Base-by-base conservation (phyloP, 331 rosid genomes). In the Malus hybrid region DNA sequence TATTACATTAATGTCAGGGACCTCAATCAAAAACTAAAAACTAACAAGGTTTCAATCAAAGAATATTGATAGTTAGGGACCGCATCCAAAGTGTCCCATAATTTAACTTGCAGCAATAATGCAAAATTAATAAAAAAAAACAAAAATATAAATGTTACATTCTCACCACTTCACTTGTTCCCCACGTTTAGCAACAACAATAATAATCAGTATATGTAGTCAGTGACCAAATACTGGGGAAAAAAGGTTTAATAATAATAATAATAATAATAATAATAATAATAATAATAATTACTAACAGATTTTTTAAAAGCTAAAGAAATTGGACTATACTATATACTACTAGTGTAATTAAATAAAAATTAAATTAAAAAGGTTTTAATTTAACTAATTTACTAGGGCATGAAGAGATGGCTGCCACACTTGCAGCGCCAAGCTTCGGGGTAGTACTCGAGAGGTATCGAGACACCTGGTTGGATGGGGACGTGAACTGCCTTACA, bases 341-440 rank as follows among this genome's bases (percentile, higher is more conserved):
- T 58, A 7, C 46, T 62, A 28, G 69, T 72, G 60, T 73, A 73
- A 73, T 36, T 66, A 39, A 66, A n/a, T 30, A 63, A 5, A 56
- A 30, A 71, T 56, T 15, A 72, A 72, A 55, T 58, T 34, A 33
- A 26, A 32, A 52, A 10, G 22, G 26, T 30, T 22, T 26, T 29
- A 22, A 57, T 44, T 36, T 39, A 26, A 73, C 1, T 6, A 39
- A 8, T 22, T 57, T 63, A 39, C 80, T 76, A 93, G 46, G 98
- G 98, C 89, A 84, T 87, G 61, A 80, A 93, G 77, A 91, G 88
- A 80, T 88, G 83, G 78, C 84, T 85, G 74, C 95, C 94, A 72
- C 98, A 93, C 83, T 91, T 89, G 90, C 98, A 93, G 20, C 98
- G 90, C 98, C 98, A 93, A 34, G 96, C 97, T 87, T 93, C 97